A percentile compares a stretch with the other conserved stretches of the same genome.
Evolutionary conservation across 1,284 basidiomycete genomes (phyloP).

Genomic region (Ganoderma lingzhi): DNA sequence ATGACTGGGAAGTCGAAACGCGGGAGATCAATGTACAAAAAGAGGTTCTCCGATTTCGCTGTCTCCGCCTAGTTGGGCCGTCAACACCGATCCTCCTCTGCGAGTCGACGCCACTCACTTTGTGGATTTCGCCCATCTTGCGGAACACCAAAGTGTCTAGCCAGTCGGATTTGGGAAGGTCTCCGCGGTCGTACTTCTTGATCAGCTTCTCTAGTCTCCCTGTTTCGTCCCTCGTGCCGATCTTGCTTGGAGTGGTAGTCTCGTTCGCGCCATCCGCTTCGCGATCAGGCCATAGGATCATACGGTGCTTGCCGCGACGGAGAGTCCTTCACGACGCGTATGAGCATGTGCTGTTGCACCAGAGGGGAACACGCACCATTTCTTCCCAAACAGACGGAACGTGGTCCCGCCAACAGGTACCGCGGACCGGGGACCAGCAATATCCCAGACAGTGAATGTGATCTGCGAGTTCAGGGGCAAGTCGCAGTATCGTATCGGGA

Average conservation of each 20-base stretch:
- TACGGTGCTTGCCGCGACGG: conserved; percentile 89
- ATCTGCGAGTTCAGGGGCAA: conserved; percentile 89
- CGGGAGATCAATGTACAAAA: conserved; percentile 94
- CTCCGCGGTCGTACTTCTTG: conserved; percentile 95
- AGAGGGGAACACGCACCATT: conserved; percentile 65
- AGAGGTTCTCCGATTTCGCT: conserved; percentile 88
- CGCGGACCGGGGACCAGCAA: conserved; percentile 79
- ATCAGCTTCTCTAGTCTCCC: conserved; percentile 95
- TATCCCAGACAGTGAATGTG: conserved; percentile 95
- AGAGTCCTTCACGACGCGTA: conserved; percentile 68
- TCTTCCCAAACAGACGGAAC: conserved; percentile 90
- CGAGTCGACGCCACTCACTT: conserved; percentile 55
- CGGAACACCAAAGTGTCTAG: conserved; percentile 93
- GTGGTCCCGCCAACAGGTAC: conserved; percentile 91
- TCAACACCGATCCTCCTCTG: neutral
- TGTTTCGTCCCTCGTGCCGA: conserved; percentile 87
- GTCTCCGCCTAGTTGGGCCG: conserved; percentile 72
- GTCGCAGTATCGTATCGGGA: conserved; percentile 93
- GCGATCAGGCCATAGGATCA: conserved; percentile 83
- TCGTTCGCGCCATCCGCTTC: conserved; percentile 89
- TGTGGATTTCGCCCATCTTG: conserved; percentile 93
- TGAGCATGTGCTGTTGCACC: neutral
- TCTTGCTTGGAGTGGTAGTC: conserved; percentile 87
- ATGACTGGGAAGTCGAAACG: conserved; percentile 99
- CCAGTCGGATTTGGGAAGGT: conserved; percentile 96